Percentiles rank a stretch among this genome's conserved stretches.
phyloP scores from a whole-genome alignment of 2,329 filamentous ascomycete genomes.

The Stagonosporopsis vannaccii region DNA sequence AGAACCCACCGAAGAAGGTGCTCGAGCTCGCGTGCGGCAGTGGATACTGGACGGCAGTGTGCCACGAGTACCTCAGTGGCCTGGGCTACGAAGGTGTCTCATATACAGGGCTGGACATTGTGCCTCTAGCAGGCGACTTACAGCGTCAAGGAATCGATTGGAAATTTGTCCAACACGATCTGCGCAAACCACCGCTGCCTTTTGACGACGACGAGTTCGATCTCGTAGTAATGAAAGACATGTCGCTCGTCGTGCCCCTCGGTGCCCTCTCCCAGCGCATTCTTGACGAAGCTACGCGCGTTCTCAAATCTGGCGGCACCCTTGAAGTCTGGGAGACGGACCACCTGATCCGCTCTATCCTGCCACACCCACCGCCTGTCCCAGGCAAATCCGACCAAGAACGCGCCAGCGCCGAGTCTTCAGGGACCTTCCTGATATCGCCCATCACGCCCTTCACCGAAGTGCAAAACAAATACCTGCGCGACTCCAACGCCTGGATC shows the following conservation, averaged over 20 bases:
- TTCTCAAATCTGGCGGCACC: conserved; percentile 78
- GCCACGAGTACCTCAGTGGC: conserved; percentile 78
- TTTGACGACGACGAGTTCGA: conserved; percentile 84
- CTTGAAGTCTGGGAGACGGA: conserved; percentile 93
- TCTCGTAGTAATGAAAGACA: conserved; percentile 86
- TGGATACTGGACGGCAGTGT: conserved; percentile 88
- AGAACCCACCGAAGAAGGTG: conserved; percentile 73
- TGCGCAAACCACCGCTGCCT: conserved; percentile 77
- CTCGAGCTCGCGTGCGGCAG: conserved; percentile 88
- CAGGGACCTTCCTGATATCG: conserved; percentile 83
- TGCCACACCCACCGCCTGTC: conserved; percentile 74
- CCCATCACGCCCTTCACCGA: conserved; percentile 82
- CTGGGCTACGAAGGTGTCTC: conserved; percentile 73
- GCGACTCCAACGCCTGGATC: conserved; percentile 85
- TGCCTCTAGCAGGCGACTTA: conserved; percentile 71
- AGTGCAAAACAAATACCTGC: conserved; percentile 80
- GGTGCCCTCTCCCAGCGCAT: conserved; percentile 61
- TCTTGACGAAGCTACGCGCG: conserved; percentile 77
- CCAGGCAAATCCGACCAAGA: conserved; percentile 67
- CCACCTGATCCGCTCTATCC: conserved; percentile 80
- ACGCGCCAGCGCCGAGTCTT: conserved; percentile 68
- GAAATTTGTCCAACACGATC: conserved; percentile 87
- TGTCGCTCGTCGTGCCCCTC: conserved; percentile 71
- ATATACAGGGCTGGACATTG: conserved; percentile 85
- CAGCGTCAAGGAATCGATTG: conserved; percentile 80